Evolutionary conservation across 176 grass and related monocot genomes (phyloP), one percentile per base, ranked within the genome.

Genomic region (Eragrostis curvula): DNA sequence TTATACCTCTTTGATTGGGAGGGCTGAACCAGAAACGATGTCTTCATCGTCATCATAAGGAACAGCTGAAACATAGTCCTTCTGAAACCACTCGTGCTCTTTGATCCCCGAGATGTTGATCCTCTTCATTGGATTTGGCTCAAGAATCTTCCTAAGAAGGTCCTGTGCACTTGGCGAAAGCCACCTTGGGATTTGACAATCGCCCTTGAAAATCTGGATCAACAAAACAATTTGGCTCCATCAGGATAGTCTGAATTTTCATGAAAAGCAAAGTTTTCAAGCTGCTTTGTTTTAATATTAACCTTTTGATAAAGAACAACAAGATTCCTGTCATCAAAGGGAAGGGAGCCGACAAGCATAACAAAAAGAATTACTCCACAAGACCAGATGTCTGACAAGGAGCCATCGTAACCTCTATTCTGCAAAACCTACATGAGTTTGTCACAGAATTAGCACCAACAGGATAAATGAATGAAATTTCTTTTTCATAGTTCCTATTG

Each of bases 271-370:
- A 74, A 56, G 25, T 39, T 72, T 43, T 4, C 40, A 45, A 85
- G 56, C 9, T 40, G 73, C 30, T 63, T 63, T 87, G 15, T 78
- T 32, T 64, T 12, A 53, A 58, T 40, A 65, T 7, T 8, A 30
- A 93, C 94, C 88, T 97, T 97, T 48, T 97, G 94, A 82, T 97
- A 97, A 52, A 97, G 94, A n/a, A 97, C 94, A 43, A 85, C 94
- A 32, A 97, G 81, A 63, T 97, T 97, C 84, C 94, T 77, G 72
- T 97, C 94, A 67, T 97, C 88, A n/a, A 97, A 97, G 23, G 90
- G 94, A 71, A 93, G 94, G 83, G 50, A 75, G 17, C 90, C 94
- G 6, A 83, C 85, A 16, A 97, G 94, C 87, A 97, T 93, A 36
- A 89, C 87, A 57, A 87, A 97, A 9, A 97, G 82, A 71, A 97